A percentile compares a stretch with the other conserved stretches of the same genome.
Evolutionary conservation across 1,139 yeast species (phyloP).

Genomic region (Zygosaccharomyces sapae): DNA sequence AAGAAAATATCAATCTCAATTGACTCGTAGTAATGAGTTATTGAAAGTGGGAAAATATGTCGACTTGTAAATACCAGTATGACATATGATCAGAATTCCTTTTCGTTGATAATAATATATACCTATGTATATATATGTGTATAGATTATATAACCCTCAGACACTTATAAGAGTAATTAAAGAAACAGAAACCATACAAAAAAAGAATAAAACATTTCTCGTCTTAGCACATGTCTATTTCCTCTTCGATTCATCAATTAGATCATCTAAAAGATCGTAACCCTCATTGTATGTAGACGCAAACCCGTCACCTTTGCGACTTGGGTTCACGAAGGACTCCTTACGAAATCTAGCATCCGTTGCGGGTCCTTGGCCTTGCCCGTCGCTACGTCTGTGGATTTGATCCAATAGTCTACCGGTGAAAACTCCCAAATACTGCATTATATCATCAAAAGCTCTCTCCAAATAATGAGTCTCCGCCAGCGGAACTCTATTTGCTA

Average conservation of each 20-base stretch:
- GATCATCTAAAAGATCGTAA: conserved; percentile 15
- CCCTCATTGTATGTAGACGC: conserved; percentile 8
- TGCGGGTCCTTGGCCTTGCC: neutral
- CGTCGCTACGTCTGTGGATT: neutral
- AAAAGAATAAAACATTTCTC: conserved; percentile 1
- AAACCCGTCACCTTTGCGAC: neutral
- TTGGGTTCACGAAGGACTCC: too few species aligned
- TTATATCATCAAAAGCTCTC: conserved; percentile 8
- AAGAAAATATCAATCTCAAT: conserved; percentile 22
- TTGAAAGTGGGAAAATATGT: conserved; percentile 17
- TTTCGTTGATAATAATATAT: too few species aligned
- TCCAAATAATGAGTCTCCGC: conserved; percentile 12
- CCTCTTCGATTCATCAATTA: conserved; percentile 10
- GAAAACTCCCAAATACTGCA: conserved; percentile 7
- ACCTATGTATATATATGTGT: neutral
- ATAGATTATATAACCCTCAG: neutral
- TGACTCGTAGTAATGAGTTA: conserved; percentile 17
- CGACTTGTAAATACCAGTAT: conserved; percentile 3
- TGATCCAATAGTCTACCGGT: conserved; percentile 4
- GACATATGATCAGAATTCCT: neutral
- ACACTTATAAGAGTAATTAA: too few species aligned
- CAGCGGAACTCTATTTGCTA: conserved; percentile 10
- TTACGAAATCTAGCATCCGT: neutral
- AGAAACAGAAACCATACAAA: conserved; percentile 8
- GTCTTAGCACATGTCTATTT: neutral